Evolutionary conservation across 768 basidiomycete species (phyloP).

Genomic region (Leccinum uliginosum): DNA sequence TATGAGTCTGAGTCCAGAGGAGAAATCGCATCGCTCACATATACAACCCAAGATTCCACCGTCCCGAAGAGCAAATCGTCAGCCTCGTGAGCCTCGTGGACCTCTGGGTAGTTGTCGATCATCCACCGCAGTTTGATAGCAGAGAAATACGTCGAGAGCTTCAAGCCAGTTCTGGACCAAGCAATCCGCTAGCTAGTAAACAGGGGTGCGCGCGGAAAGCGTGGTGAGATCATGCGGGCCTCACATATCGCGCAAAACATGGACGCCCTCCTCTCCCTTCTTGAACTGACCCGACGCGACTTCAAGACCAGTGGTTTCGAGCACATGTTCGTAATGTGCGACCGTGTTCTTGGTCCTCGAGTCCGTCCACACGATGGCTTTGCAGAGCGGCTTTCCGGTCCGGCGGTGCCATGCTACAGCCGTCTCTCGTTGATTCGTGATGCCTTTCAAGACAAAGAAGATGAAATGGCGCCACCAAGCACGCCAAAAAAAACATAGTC

Average conservation of each 20-base stretch:
- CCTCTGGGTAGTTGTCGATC: conserved; percentile 79
- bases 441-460: conserved; percentile 43
- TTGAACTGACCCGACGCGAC: conserved; percentile 59
- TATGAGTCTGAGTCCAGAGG: neutral
- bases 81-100: conserved; percentile 70
- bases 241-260: conserved; percentile 64
- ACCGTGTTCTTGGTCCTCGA: conserved; percentile 86
- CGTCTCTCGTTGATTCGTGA: conserved; percentile 98
- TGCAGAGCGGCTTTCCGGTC: conserved; percentile 86
- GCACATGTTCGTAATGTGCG: conserved; percentile 69
- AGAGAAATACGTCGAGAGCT: conserved; percentile 97
- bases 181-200: neutral
- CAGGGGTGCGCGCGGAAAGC: neutral
- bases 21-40: conserved; percentile 45
- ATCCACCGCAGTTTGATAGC: conserved; percentile 97
- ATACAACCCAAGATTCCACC: conserved; percentile 94
- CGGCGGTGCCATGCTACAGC: conserved; percentile 88
- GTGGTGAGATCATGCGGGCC: conserved; percentile 31
- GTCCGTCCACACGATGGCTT: conserved; percentile 95
- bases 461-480: neutral
- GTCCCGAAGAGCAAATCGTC: conserved; percentile 90
- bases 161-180: conserved; percentile 74
- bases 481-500: neutral
- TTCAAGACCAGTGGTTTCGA: conserved; percentile 72
- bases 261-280: conserved; percentile 65